These are phyloP conservation scores for Xylariaceae sp. DNA, from an alignment of 2,329 filamentous ascomycete species.

Conservation along the genomic window DNA sequence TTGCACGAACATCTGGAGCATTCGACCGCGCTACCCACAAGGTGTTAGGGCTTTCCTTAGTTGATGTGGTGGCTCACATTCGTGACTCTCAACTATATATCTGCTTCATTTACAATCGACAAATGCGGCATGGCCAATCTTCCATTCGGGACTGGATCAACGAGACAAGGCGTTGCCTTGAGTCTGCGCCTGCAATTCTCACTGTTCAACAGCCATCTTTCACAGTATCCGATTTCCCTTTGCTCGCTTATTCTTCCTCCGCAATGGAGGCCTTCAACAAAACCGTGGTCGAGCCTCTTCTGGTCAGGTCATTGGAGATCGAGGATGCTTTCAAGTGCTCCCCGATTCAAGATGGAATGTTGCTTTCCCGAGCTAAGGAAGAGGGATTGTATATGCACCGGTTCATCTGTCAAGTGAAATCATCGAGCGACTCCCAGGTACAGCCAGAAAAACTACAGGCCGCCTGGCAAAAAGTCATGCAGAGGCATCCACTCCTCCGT, in stretches of 20 bases:
- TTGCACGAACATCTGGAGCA: not conserved
- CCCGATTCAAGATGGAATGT: conserved; percentile 6
- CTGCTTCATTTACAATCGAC: conserved; percentile 7
- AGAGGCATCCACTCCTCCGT: conserved; percentile 9
- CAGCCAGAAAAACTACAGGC: not conserved
- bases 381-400: conserved; percentile 6
- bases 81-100: not conserved
- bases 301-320: not conserved
- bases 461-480: conserved; percentile 8
- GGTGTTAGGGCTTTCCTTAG: conserved; percentile 2
- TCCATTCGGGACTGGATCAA: conserved; percentile 10
- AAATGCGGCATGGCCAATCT: conserved; percentile 1
- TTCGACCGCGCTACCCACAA: not conserved
- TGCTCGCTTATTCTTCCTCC: conserved; percentile 1
- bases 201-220: not conserved
- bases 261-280: conserved; percentile 3
- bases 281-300: not conserved
- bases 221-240: conserved; percentile 7
- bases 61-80: conserved; percentile 10
- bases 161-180: not conserved
- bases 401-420: conserved; percentile 1
- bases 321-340: conserved; percentile 9
- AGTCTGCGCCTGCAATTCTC: not conserved
- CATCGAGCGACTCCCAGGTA: not conserved
- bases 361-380: conserved; percentile 4